Evolutionary conservation across 2,329 filamentous ascomycete species (phyloP), one percentile per base, ranked within the genome.

Genomic region (Epicoccum sorghinum): DNA sequence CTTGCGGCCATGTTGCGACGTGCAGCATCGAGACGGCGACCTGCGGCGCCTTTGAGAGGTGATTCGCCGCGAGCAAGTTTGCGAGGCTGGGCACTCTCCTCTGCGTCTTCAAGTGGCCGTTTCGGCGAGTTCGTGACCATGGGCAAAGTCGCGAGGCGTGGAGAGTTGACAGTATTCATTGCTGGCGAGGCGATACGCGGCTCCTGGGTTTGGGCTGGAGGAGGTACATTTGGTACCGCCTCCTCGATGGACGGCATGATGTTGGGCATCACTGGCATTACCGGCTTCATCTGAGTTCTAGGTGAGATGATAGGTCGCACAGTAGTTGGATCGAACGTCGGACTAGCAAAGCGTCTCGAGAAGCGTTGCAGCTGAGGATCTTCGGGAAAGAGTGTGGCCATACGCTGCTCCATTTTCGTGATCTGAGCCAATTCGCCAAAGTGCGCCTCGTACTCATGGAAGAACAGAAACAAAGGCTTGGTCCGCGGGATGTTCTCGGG

Each of bases 341-440:
- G 58, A 33, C 61, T 66, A 4, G 88, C 84, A 74, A 90, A 96
- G 30, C 93, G 89, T 55, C 88, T 85, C 9, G 86, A 83, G 72
- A 97, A 98, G 56, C 86, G 86, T 12, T 82, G 78, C 35, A 96
- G 81, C 51, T 85, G 87, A 3, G 91, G 88, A 66, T 97, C 93
- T 54, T 93, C 87, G 0, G 93, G 93, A 74, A 91, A 99, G n/a
- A 97, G 82, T 68, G 96, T 92, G 22, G 85, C 84, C 92, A 99
- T 98, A 41, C 95, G 87, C 66, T 88, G 89, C 75, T 99, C 96
- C 13, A 99, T 82, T 71, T 96, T 95, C 60, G 87, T 86, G 48
- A 99, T 91, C 66, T 98, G 93, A 5, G 89, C 86, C 4, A 98
- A 83, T 71, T 99, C 95, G 51, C 96, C 95, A 68, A 93, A 99